Evolutionary conservation across 371 early-diverging fungal genomes (phyloP).

Genomic region (Mucor indicus): DNA sequence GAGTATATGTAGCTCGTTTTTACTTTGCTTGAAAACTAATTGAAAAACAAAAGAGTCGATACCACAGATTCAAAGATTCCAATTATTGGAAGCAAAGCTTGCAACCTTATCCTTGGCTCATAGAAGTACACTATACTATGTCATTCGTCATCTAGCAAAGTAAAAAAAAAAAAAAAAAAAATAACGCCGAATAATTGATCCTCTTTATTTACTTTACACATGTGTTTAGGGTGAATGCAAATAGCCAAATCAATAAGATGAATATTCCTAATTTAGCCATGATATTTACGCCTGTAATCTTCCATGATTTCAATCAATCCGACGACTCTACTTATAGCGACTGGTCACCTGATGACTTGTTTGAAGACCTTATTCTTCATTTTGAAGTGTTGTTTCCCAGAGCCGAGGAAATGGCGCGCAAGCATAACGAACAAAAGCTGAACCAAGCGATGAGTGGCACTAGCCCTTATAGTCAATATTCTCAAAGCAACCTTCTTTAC

Average conservation of each 20-base stretch:
- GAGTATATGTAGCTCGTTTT: constrained; percentile 11
- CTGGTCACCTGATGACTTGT: constrained; percentile 27
- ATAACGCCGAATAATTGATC: neutral
- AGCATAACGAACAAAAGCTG: constrained; percentile 9
- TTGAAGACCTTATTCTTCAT: constrained; percentile 28
- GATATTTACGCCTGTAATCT: constrained; percentile 63
- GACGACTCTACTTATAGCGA: constrained; percentile 13
- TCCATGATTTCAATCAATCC: constrained; percentile 56
- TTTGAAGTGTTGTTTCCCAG: constrained; percentile 16
- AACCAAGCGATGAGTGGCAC: constrained; percentile 14
- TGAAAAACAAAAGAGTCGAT: constrained; percentile 1
- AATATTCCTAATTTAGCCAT: constrained; percentile 52
- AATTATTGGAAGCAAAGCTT: constrained; percentile 27
- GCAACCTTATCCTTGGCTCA: constrained; percentile 44
- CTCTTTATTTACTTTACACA: neutral
- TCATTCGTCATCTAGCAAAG: constrained; percentile 54
- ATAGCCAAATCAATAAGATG: constrained; percentile 54
- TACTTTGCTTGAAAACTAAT: neutral
- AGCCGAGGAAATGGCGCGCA: constrained; percentile 15
- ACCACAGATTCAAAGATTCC: constrained; percentile 28
- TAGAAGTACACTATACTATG: constrained; percentile 46
- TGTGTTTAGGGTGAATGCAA: constrained; percentile 29
- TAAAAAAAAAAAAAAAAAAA: constrained; percentile 13
- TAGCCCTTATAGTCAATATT: constrained; percentile 15
- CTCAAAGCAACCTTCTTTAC: constrained; percentile 21